phyloP scores from a whole-genome alignment of 805 yeast species.

The Isabelozyma gotoi region DNA sequence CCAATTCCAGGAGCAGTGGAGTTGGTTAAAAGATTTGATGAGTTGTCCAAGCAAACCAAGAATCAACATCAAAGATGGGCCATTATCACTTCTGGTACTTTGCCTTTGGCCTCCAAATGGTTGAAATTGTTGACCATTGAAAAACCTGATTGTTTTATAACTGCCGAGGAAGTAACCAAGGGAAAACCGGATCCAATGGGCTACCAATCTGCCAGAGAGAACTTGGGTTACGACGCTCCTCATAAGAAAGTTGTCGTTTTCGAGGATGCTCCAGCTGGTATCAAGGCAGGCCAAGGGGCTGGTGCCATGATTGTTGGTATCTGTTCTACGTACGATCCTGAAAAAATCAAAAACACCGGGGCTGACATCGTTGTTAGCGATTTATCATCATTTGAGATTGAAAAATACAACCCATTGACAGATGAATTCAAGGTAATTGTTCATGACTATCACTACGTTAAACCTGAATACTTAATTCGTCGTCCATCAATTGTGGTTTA shows the following conservation, averaged over 20 bases:
- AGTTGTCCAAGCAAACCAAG: conserved; percentile 18
- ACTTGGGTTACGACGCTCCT: conserved; percentile 22
- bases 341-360: conserved; percentile 24
- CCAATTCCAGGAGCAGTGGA: conserved; percentile 30
- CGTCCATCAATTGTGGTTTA: conserved; percentile 1
- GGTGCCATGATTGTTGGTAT: conserved; percentile 31
- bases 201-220: conserved; percentile 24
- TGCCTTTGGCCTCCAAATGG: conserved; percentile 31
- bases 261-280: conserved; percentile 32
- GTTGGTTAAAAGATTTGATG: conserved; percentile 23
- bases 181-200: conserved; percentile 33
- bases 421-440: conserved; percentile 35
- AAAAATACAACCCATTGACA: conserved; percentile 24
- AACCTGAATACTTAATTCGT: conserved; percentile 25
- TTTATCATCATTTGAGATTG: conserved; percentile 22
- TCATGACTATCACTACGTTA: conserved; percentile 32
- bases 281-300: conserved; percentile 26
- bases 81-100: conserved; percentile 28
- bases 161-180: conserved; percentile 27
- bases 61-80: conserved; percentile 29
- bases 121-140: conserved; percentile 23
- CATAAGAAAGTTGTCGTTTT: conserved; percentile 26
- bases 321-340: conserved; percentile 26
- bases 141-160: conserved; percentile 25
- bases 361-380: conserved; percentile 31